Conservation (phyloP, 176 grass and related monocot species). For the Oropetium thomaeum region DNA sequence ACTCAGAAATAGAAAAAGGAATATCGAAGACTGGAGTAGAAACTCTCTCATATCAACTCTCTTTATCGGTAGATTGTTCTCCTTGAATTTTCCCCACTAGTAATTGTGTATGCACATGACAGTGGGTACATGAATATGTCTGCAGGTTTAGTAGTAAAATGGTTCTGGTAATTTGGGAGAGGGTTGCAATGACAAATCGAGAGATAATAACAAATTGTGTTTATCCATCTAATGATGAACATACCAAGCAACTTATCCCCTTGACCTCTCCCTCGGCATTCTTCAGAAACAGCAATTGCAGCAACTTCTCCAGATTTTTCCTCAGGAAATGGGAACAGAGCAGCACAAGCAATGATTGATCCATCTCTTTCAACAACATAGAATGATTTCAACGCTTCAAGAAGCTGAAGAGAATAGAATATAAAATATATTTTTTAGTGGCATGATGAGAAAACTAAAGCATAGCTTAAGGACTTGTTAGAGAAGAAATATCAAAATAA, state of each 20-base stretch:
- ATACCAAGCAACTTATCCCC: constrained; percentile 93
- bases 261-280: constrained; percentile 84
- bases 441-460: constrained; percentile 11
- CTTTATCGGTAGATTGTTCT: not conserved
- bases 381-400: constrained; percentile 65
- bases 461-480: not conserved
- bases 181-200: not conserved
- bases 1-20: not conserved
- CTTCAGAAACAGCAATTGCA: constrained; percentile 83
- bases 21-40: not conserved
- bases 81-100: not conserved
- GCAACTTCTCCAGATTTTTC: constrained; percentile 89
- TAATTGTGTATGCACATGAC: not conserved
- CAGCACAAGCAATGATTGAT: constrained; percentile 92
- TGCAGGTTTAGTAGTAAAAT: not conserved
- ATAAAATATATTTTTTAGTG: constrained; percentile 10
- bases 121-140: not conserved
- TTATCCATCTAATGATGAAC: constrained; percentile 9
- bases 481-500: not conserved
- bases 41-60: not conserved
- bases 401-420: constrained; percentile 57
- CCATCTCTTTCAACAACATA: constrained; percentile 93
- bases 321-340: constrained; percentile 70
- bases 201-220: constrained; percentile 1
- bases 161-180: not conserved